These are phyloP conservation scores for Phytophthora crassamura DNA, from an alignment of 352 stramenopile species.

Conservation along the genomic window DNA sequence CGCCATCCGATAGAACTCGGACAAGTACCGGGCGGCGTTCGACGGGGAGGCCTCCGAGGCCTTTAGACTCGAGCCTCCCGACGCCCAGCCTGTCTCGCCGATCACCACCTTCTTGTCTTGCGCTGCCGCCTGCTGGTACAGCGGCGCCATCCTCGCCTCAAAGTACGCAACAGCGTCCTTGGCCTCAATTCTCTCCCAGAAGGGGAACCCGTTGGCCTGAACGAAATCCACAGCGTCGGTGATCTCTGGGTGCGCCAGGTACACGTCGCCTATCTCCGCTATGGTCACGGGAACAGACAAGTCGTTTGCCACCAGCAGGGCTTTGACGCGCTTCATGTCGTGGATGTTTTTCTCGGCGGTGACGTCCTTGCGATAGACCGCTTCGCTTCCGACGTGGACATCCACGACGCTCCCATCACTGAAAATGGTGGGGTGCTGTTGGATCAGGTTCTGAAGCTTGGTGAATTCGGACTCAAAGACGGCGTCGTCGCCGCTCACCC, in stretches of 20 bases:
- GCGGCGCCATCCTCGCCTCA: conserved; percentile 40
- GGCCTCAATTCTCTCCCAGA: conserved; percentile 64
- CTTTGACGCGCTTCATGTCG: conserved; percentile 54
- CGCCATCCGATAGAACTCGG: conserved; percentile 61
- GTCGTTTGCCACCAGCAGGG: conserved; percentile 20
- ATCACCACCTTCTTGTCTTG: conserved; percentile 62
- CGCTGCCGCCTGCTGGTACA: conserved; percentile 38
- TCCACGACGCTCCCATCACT: conserved; percentile 43
- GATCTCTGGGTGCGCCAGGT: conserved; percentile 56
- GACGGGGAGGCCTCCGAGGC: conserved; percentile 45
- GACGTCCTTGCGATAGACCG: conserved; percentile 69
- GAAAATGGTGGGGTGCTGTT: conserved; percentile 26
- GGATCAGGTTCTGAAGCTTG: conserved; percentile 45
- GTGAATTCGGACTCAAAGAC: conserved; percentile 56
- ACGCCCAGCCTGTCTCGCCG: conserved; percentile 76
- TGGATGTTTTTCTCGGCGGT: conserved; percentile 48
- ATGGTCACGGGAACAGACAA: conserved; percentile 62
- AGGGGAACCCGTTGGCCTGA: conserved; percentile 70
- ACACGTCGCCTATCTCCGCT: conserved; percentile 71
- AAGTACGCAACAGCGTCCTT: conserved; percentile 50
- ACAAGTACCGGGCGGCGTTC: conserved; percentile 65
- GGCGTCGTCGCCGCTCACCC: conserved; percentile 48
- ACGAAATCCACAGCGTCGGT: conserved; percentile 61
- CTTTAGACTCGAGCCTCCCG: conserved; percentile 40
- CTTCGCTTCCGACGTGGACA: conserved; percentile 77